Percentiles rank a stretch among this genome's conserved stretches.
phyloP scores from a whole-genome alignment of 371 early-diverging fungal species.

The Apophysomyces sp. region DNA sequence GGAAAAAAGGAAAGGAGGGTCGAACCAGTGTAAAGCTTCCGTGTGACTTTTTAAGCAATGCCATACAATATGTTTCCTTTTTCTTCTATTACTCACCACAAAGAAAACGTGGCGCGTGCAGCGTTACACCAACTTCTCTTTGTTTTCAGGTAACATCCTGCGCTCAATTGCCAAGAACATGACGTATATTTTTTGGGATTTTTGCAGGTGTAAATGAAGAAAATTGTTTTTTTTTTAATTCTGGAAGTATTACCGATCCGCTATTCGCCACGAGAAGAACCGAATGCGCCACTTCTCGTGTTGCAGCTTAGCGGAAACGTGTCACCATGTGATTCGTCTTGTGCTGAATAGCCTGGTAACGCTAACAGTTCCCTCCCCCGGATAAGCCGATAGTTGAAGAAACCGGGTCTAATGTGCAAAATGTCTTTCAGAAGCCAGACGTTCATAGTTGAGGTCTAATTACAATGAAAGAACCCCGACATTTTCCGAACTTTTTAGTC shows the following conservation, averaged over 20 bases:
- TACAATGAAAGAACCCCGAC: no score
- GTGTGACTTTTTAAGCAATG: neutral
- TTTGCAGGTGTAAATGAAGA: no score
- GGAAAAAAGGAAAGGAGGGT: neutral
- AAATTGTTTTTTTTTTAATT: no score
- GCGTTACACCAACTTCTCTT: neutral
- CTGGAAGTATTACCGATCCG: no score
- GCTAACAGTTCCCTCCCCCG: no score
- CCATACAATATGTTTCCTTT: neutral
- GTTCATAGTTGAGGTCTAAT: no score
- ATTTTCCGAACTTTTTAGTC: no score
- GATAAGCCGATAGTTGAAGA: no score
- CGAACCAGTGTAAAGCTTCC: neutral
- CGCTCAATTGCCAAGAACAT: neutral
- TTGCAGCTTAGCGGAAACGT: neutral
- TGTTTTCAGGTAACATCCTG: neutral
- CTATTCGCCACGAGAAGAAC: neutral
- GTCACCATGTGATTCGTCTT: neutral
- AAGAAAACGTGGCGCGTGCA: conserved; percentile 1
- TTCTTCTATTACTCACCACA: neutral
- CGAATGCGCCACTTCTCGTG: neutral
- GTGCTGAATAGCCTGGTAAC: no score
- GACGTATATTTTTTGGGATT: no score
- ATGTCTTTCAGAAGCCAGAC: no score
- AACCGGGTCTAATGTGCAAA: no score